Evolutionary conservation across 345 rosid species (phyloP).

Genomic region (Iberis pinnata): DNA sequence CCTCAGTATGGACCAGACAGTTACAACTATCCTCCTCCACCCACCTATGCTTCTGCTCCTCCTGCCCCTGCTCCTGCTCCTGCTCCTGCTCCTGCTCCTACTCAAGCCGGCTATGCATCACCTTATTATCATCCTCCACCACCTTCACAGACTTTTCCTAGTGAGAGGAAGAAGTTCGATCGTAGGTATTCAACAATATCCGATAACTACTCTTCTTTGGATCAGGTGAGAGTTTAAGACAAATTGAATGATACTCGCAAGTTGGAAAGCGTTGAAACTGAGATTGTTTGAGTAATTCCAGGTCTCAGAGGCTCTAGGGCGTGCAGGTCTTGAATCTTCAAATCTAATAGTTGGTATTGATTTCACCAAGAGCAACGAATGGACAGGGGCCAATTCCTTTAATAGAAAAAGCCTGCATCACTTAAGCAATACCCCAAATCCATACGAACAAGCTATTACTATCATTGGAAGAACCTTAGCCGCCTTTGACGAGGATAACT

Average conservation of each 20-base stretch:
- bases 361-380: conserved; percentile 96
- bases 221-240: conserved; percentile 44
- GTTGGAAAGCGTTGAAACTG: not conserved
- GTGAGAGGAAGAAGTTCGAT: conserved; percentile 47
- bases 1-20: conserved; percentile 44
- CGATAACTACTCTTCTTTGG: conserved; percentile 67
- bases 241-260: not conserved
- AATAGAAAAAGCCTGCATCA: conserved; percentile 70
- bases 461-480: conserved; percentile 81
- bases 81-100: not conserved
- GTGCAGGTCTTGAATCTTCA: conserved; percentile 92
- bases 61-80: conserved; percentile 16
- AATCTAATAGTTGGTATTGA: conserved; percentile 94
- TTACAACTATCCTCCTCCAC: conserved; percentile 35
- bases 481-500: conserved; percentile 81
- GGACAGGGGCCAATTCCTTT: conserved; percentile 88
- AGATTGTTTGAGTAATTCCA: conserved; percentile 6
- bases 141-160: conserved; percentile 15
- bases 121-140: conserved; percentile 32
- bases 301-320: conserved; percentile 83
- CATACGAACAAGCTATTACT: conserved; percentile 86
- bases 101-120: conserved; percentile 29
- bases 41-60: conserved; percentile 17
- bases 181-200: conserved; percentile 76
- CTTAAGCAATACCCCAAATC: conserved; percentile 58